A percentile compares a stretch with the other conserved stretches of the same genome.
Conservation (phyloP, 2,329 filamentous ascomycete genomes). For the Lecanicillium sp. region DNA sequence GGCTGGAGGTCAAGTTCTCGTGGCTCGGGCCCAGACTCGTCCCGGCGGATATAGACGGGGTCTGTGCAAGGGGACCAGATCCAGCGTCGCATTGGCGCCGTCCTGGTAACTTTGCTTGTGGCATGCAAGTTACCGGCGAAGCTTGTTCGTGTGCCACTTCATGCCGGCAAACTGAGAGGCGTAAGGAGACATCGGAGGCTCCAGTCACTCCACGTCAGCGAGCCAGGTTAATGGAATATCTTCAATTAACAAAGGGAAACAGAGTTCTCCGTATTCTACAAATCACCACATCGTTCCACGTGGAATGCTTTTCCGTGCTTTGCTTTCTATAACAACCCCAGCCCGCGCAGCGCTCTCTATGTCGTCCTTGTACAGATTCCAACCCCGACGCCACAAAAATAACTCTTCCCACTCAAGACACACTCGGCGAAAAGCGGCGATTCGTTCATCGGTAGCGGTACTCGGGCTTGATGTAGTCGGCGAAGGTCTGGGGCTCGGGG, state of each 20-base stretch:
- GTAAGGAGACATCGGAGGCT: too few species aligned
- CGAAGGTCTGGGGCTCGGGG: constrained; percentile 91
- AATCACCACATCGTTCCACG: constrained; percentile 17
- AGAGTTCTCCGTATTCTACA: constrained; percentile 38
- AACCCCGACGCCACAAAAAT: background rate
- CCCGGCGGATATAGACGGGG: too few species aligned
- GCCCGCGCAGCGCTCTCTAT: constrained; percentile 13
- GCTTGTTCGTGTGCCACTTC: too few species aligned
- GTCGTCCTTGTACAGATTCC: constrained; percentile 8
- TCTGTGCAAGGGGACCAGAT: too few species aligned
- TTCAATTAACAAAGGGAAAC: constrained; percentile 31
- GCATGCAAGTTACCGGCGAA: too few species aligned
- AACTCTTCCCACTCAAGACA: background rate
- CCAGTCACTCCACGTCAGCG: background rate
- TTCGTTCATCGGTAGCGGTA: constrained; percentile 64
- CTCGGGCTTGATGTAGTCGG: constrained; percentile 90
- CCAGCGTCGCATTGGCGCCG: too few species aligned
- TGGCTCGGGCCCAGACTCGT: too few species aligned
- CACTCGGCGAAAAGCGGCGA: too few species aligned
- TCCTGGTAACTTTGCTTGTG: too few species aligned
- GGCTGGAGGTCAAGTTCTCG: too few species aligned
- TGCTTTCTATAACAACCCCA: constrained; percentile 17
- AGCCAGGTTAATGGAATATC: constrained; percentile 17
- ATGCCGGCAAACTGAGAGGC: too few species aligned
- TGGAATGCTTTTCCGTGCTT: constrained; percentile 18